Evolutionary conservation across 257 asterid genomes (phyloP).

Genomic region (Rhazya stricta): DNA sequence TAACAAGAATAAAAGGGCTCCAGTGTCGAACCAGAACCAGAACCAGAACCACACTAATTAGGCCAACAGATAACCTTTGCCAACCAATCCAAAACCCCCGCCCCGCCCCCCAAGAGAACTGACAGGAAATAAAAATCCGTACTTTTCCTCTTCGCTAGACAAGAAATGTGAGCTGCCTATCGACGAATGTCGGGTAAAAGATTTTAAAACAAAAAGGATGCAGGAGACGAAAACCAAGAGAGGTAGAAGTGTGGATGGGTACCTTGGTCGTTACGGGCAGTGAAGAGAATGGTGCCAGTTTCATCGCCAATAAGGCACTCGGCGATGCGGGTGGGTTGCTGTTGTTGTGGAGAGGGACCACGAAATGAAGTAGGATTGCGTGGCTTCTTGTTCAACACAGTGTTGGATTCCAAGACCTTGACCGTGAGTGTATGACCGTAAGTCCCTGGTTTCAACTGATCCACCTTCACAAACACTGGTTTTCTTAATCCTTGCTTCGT

Average conservation of each 20-base stretch:
- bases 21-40: background rate
- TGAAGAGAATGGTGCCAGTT: slow-evolving; percentile 68
- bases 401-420: slow-evolving; percentile 56
- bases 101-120: too few species aligned
- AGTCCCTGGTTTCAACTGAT: slow-evolving; percentile 63
- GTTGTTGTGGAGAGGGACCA: slow-evolving; percentile 43
- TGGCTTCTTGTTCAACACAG: slow-evolving; percentile 69
- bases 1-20: background rate
- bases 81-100: too few species aligned
- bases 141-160: background rate
- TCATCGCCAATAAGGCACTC: slow-evolving; percentile 86
- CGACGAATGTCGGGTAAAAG: background rate
- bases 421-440: slow-evolving; percentile 59
- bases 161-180: background rate
- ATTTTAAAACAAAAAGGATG: background rate
- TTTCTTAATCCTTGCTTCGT: slow-evolving; percentile 56
- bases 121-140: background rate
- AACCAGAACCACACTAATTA: background rate
- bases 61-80: background rate
- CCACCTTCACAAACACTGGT: slow-evolving; percentile 69
- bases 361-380: slow-evolving; percentile 46
- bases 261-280: slow-evolving; percentile 87
- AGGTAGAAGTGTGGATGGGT: background rate
- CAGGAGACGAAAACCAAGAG: background rate
- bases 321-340: slow-evolving; percentile 49